These are phyloP conservation scores for Plasmodium inui DNA, from an alignment of 169 alveolate species.

Conservation along the genomic window DNA sequence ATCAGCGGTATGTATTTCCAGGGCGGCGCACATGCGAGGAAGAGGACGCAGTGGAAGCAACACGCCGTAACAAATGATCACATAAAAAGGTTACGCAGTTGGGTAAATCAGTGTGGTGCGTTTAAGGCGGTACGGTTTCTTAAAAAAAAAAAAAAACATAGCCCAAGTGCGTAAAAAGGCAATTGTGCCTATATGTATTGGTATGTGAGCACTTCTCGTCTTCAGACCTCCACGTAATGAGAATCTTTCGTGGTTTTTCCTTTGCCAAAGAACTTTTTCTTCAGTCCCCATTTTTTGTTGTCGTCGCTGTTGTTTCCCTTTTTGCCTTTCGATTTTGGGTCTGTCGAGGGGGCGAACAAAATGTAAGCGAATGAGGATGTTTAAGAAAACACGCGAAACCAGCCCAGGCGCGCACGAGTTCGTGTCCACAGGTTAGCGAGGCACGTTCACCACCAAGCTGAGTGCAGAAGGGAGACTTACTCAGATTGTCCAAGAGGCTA, in stretches of 20 bases:
- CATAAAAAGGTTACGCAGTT: not conserved
- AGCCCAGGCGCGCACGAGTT: not conserved
- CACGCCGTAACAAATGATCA: not conserved
- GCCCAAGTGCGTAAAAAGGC: not conserved
- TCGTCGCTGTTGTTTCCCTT: not conserved
- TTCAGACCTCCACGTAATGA: constrained; percentile 21
- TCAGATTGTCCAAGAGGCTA: constrained; percentile 31
- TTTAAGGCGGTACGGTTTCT: not conserved
- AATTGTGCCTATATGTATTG: not conserved
- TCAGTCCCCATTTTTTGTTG: constrained; percentile 12
- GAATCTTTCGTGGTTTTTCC: constrained; percentile 52
- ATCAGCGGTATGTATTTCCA: not conserved
- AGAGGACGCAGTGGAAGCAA: not conserved
- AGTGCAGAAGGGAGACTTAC: not conserved
- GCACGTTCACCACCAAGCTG: not conserved
- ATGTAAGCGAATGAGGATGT: not conserved
- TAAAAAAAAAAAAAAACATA: not conserved
- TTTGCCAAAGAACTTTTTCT: constrained; percentile 57
- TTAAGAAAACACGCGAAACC: not conserved
- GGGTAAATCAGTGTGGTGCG: not conserved
- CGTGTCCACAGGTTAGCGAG: not conserved
- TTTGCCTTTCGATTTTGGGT: not conserved
- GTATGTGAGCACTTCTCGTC: not conserved
- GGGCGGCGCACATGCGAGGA: not conserved
- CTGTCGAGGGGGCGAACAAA: not conserved